Conservation (phyloP, 345 rosid species). For the Lepidium sativum region DNA sequence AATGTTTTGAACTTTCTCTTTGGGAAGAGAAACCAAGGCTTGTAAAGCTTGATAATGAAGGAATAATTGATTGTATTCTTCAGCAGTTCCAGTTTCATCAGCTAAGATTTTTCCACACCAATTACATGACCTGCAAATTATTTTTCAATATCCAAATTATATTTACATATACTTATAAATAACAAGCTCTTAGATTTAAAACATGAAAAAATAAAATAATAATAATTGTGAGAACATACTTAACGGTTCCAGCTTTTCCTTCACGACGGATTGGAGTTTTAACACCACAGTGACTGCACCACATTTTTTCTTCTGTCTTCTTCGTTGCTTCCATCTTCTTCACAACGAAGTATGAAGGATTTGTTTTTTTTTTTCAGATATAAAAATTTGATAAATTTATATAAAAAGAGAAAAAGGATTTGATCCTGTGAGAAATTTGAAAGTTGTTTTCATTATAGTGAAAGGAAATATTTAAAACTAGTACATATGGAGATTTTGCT, state of each 20-base stretch:
- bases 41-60: constrained; percentile 1
- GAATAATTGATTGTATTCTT: constrained; percentile 14
- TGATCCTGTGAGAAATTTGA: not conserved
- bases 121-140: not conserved
- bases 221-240: not conserved
- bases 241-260: constrained; percentile 8
- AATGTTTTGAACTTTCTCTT: not conserved
- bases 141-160: not conserved
- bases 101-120: constrained; percentile 25
- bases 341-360: not conserved
- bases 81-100: constrained; percentile 19
- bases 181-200: not conserved
- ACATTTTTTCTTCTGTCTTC: constrained; percentile 18
- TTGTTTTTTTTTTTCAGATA: not conserved
- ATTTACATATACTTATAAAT: not conserved
- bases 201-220: not conserved
- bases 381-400: not conserved
- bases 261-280: constrained; percentile 8
- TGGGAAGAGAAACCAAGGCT: not conserved
- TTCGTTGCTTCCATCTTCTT: not conserved
- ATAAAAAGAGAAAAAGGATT: not conserved
- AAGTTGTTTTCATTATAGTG: not conserved
- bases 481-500: not conserved
- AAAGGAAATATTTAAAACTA: not conserved
- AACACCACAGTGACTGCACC: constrained; percentile 20